Percentiles rank a stretch among this genome's conserved stretches.
Conservation (phyloP, 2,329 filamentous ascomycete genomes). For the Sclerotinia nivalis region DNA sequence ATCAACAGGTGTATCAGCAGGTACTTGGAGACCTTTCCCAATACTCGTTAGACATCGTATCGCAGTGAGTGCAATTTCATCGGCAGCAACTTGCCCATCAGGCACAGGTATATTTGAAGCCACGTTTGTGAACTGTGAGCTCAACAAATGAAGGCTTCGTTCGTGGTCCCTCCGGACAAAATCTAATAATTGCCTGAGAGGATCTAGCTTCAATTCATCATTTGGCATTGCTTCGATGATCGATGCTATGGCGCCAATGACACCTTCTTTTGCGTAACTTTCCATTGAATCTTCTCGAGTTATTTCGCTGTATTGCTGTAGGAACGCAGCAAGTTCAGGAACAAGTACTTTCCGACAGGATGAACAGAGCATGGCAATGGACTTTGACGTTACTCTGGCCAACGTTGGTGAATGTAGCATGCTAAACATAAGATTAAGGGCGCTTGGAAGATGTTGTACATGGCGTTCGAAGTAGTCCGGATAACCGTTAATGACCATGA, state of each 20-base stretch:
- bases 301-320: constrained; percentile 70
- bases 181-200: constrained; percentile 58
- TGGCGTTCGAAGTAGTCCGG: constrained; percentile 75
- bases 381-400: constrained; percentile 69
- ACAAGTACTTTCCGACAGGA: constrained; percentile 72
- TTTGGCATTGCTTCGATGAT: constrained; percentile 71
- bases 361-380: constrained; percentile 72
- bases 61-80: constrained; percentile 47
- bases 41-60: constrained; percentile 70
- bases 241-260: constrained; percentile 72
- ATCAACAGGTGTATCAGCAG: constrained; percentile 66
- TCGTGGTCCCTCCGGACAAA: constrained; percentile 65
- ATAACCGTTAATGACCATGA: constrained; percentile 71
- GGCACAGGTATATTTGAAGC: not conserved
- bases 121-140: constrained; percentile 3
- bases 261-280: constrained; percentile 68
- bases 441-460: constrained; percentile 64
- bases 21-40: constrained; percentile 70
- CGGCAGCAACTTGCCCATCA: constrained; percentile 27
- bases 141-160: constrained; percentile 38
- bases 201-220: constrained; percentile 53
- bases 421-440: constrained; percentile 72
- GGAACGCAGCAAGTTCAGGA: constrained; percentile 65
- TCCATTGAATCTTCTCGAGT: constrained; percentile 61
- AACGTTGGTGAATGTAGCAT: constrained; percentile 64